Conservation (phyloP, 2,329 filamentous ascomycete species). For the Arthroderma sp. region DNA sequence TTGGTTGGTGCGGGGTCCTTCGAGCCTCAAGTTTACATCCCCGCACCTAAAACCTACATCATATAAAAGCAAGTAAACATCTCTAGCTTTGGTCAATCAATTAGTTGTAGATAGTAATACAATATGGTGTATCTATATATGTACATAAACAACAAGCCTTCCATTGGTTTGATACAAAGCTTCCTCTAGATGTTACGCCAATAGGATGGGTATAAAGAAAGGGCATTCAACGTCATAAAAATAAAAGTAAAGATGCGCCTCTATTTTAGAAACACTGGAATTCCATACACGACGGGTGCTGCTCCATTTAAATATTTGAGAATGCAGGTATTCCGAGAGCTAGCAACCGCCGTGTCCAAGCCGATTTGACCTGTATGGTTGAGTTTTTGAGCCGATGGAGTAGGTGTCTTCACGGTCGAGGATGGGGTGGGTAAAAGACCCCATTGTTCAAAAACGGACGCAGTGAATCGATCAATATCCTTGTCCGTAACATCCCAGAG, state of each 20-base stretch:
- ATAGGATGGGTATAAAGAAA: neutral
- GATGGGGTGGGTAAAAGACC: constrained; percentile 47
- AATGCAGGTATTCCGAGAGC: constrained; percentile 65
- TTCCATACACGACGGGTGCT: constrained; percentile 85
- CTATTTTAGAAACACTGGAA: constrained; percentile 66
- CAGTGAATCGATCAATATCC: constrained; percentile 88
- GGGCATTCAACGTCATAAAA: neutral
- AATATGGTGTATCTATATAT: neutral
- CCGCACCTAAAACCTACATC: neutral
- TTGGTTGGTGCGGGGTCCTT: neutral
- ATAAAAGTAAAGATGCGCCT: neutral
- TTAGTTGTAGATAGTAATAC: neutral
- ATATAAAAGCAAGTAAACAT: neutral
- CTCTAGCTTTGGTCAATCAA: neutral
- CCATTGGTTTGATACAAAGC: neutral
- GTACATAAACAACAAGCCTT: neutral
- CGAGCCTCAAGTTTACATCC: neutral
- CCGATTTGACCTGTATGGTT: neutral
- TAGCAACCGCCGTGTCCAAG: constrained; percentile 62
- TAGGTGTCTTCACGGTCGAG: neutral
- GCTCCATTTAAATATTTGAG: constrained; percentile 88
- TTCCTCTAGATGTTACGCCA: neutral
- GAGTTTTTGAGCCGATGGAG: neutral
- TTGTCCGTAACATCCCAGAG: constrained; percentile 97
- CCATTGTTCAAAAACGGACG: constrained; percentile 71